phyloP scores from a whole-genome alignment of 2,329 filamentous ascomycete species.

The Epicoccum nigrum region DNA sequence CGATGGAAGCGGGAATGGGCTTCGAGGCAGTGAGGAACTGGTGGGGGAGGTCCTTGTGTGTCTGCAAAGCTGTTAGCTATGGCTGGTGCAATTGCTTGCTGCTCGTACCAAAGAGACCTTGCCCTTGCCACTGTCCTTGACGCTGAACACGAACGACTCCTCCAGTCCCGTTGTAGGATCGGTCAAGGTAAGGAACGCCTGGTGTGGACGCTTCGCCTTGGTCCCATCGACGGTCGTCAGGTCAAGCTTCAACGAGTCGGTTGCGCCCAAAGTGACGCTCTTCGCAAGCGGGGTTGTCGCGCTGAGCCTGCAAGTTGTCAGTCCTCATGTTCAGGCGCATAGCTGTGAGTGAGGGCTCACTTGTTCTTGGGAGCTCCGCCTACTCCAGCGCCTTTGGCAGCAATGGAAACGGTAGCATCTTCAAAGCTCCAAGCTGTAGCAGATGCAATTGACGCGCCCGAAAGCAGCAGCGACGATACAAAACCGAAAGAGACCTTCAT shows the following conservation, averaged over 20 bases:
- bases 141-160: slow-evolving; percentile 79
- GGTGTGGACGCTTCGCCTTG: slow-evolving; percentile 84
- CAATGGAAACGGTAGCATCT: slow-evolving; percentile 71
- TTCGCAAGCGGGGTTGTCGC: slow-evolving; percentile 65
- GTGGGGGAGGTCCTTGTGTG: slow-evolving; percentile 84
- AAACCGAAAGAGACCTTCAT: slow-evolving; percentile 53
- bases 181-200: slow-evolving; percentile 85
- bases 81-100: slow-evolving; percentile 9
- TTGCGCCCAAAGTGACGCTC: slow-evolving; percentile 67
- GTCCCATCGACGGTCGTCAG: slow-evolving; percentile 81
- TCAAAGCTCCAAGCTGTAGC: slow-evolving; percentile 71
- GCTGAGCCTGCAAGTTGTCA: slow-evolving; percentile 44
- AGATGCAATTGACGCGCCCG: slow-evolving; percentile 49
- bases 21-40: slow-evolving; percentile 74
- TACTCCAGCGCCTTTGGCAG: slow-evolving; percentile 63
- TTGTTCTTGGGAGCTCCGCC: slow-evolving; percentile 65
- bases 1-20: slow-evolving; percentile 78
- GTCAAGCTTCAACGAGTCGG: slow-evolving; percentile 79
- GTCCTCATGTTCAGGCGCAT: slow-evolving; percentile 9
- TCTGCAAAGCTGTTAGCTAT: slow-evolving; percentile 59
- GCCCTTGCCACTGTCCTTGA: slow-evolving; percentile 89
- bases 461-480: slow-evolving; percentile 51
- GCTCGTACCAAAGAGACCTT: slow-evolving; percentile 78
- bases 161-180: slow-evolving; percentile 79
- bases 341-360: slow-evolving; percentile 54